phyloP scores from a whole-genome alignment of 1,284 basidiomycete genomes.

The Sphaerobolus stellatus region DNA sequence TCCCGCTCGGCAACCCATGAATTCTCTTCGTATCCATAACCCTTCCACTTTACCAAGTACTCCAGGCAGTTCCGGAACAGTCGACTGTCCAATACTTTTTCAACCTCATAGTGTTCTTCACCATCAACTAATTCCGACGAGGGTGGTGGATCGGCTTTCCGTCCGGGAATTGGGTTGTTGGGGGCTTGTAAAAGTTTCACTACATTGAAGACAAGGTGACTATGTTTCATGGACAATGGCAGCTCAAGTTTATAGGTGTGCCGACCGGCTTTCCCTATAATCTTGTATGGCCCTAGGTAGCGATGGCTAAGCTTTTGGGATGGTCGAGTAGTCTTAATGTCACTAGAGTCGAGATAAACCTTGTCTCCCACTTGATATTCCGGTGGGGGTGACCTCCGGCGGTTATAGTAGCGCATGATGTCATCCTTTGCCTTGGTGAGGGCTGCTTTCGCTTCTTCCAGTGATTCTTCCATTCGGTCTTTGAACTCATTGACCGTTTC shows the following conservation, averaged over 20 bases:
- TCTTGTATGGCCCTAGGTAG: neutral
- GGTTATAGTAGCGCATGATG: neutral
- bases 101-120: neutral
- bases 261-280: neutral
- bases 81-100: neutral
- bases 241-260: too few relatives aligned
- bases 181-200: neutral
- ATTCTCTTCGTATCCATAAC: slow-evolving; percentile 1
- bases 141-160: neutral
- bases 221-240: neutral
- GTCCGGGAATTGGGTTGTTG: neutral
- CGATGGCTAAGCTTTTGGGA: neutral
- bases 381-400: neutral
- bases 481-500: neutral
- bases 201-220: neutral
- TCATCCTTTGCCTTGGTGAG: neutral
- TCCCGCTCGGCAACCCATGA: neutral
- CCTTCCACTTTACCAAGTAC: neutral
- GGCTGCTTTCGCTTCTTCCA: neutral
- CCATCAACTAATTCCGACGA: neutral
- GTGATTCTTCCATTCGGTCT: neutral
- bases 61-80: neutral
- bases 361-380: neutral
- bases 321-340: neutral
- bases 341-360: neutral